Base-by-base conservation (phyloP, 495 filamentous ascomycete genomes). In the Talaromyces liani region DNA sequence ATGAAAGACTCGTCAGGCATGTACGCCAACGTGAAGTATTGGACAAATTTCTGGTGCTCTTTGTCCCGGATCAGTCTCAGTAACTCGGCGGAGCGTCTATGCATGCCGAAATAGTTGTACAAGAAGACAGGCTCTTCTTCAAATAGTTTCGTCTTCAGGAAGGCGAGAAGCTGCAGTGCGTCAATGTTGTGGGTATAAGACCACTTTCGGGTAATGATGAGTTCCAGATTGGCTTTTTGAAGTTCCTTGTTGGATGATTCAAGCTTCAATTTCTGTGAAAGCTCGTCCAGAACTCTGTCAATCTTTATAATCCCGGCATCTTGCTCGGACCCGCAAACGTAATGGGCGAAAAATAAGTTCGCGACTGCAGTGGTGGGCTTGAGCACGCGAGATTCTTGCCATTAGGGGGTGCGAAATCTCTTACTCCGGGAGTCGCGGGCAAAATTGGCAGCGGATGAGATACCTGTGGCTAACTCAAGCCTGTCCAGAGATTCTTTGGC, bases 91-190 rank as follows among this genome's bases (percentile, higher is more conserved):
- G 68, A 69, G 64, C 69, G 70, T 63, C 69, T 69, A 51, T 73
- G 70, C 69, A 73, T 71, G 49, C 71, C 69, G 31, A 73, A 69
- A 55, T 73, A 73, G 63, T 72, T 72, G 63, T 61, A 73, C 39
- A 71, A 14, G 10, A 71, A 66, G 3, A 69, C 5, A 20, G 69
- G 71, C 69, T 73, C 69, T 36, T 70, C 69, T 65, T 73, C 69
- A 49, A 66, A 69, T 39, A 73, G 60, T 33, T 62, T 69, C 41
- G 29, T 68, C 59, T 72, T 73, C 51, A 72, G 33, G 57, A 71
- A 64, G 60, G 65, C 65, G 22, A 72, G 68, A 61, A 73, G 67
- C 10, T 73, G 68, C 22, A 73, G 64, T 33, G 65, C 65, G 61
- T 59, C 67, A 55, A 71, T 68, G 41, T 65, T 70, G 59, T 64